Percentiles rank a stretch among this genome's conserved stretches.
phyloP scores from a whole-genome alignment of 345 rosid genomes.

The Syzygium oleosum region DNA sequence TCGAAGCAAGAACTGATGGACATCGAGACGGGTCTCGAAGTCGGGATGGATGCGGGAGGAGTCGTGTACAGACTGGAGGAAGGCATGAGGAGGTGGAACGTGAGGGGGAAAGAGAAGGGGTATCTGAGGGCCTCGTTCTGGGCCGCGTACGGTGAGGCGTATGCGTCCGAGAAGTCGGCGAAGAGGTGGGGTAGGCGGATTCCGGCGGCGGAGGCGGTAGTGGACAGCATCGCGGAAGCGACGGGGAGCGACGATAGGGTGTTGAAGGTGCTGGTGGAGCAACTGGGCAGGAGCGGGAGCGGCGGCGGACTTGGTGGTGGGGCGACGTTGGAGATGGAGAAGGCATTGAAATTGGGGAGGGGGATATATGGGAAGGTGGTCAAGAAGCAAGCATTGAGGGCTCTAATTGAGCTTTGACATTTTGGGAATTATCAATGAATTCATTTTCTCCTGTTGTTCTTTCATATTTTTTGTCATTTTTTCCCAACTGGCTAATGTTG shows the following conservation, averaged over 20 bases:
- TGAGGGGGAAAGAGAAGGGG: conserved; percentile 73
- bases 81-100: conserved; percentile 56
- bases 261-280: conserved; percentile 33
- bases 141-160: conserved; percentile 46
- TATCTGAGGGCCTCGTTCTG: conserved; percentile 76
- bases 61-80: conserved; percentile 53
- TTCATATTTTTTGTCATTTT: neutral
- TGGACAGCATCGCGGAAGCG: conserved; percentile 45
- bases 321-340: conserved; percentile 39
- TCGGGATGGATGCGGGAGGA: conserved; percentile 52
- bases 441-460: neutral
- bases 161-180: conserved; percentile 42
- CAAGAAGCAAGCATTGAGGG: conserved; percentile 60
- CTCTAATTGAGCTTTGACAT: conserved; percentile 33
- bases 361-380: conserved; percentile 68
- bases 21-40: conserved; percentile 40
- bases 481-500: neutral
- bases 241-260: conserved; percentile 67
- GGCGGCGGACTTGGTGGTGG: conserved; percentile 9
- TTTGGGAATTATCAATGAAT: neutral
- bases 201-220: conserved; percentile 38
- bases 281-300: conserved; percentile 30
- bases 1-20: conserved; percentile 47
- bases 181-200: conserved; percentile 69
- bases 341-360: conserved; percentile 37